Evolutionary conservation across 306 rosid species (phyloP).

Genomic region (Cucumis hystrix): DNA sequence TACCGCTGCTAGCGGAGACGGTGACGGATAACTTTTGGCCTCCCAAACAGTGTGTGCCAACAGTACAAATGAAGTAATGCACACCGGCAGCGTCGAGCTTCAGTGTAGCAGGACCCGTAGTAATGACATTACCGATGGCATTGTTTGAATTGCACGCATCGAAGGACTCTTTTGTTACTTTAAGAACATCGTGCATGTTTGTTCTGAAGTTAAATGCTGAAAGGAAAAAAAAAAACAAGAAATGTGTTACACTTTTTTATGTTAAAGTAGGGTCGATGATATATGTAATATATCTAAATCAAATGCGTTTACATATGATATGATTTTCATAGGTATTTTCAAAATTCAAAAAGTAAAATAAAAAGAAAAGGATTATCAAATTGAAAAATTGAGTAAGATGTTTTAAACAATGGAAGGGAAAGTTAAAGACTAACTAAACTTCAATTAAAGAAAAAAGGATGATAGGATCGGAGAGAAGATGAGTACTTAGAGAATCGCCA

Average conservation of each 20-base stretch:
- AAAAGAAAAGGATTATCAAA: too few relatives aligned
- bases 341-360: too few relatives aligned
- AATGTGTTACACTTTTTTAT: too few relatives aligned
- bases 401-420: too few relatives aligned
- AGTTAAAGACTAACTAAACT: too few relatives aligned
- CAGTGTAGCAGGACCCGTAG: neutral
- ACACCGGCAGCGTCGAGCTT: slow-evolving; percentile 6
- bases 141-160: neutral
- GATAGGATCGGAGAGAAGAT: neutral
- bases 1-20: neutral
- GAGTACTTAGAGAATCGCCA: slow-evolving; percentile 23
- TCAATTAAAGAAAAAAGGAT: neutral
- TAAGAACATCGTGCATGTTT: neutral
- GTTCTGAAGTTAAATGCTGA: neutral
- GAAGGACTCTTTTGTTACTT: neutral
- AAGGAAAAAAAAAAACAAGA: neutral
- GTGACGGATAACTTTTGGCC: slow-evolving; percentile 19
- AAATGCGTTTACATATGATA: too few relatives aligned
- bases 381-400: too few relatives aligned
- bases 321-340: too few relatives aligned
- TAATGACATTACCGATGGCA: neutral
- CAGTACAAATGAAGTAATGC: slow-evolving; percentile 13
- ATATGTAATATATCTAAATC: too few relatives aligned
- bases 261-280: too few relatives aligned
- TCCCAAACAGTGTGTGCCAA: slow-evolving; percentile 10